These are phyloP conservation scores for Epithemia pelagica DNA, from an alignment of 108 stramenopile genomes.

Conservation along the genomic window DNA sequence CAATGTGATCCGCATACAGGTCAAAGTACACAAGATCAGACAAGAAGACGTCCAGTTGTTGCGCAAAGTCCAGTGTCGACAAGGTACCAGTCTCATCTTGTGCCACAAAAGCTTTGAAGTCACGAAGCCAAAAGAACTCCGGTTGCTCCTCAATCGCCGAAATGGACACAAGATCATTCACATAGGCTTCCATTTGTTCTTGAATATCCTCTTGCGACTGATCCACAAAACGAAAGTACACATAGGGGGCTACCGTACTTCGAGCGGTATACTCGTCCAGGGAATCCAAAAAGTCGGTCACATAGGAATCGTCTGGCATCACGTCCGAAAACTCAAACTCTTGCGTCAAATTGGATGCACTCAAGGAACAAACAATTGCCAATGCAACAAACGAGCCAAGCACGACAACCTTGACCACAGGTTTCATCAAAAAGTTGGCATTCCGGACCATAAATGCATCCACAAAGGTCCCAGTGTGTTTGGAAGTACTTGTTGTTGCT, in stretches of 20 bases:
- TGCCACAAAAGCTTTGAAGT: too few species aligned
- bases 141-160: slow-evolving; percentile 5
- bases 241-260: slow-evolving; percentile 2
- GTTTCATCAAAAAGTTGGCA: slow-evolving; percentile 15
- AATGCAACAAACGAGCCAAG: slow-evolving; percentile 13
- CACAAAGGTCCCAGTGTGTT: too few species aligned
- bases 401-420: slow-evolving; percentile 18
- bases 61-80: too few species aligned
- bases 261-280: slow-evolving; percentile 15
- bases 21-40: slow-evolving; percentile 3
- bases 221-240: slow-evolving; percentile 24
- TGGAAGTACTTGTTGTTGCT: not conserved
- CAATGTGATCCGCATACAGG: slow-evolving; percentile 14
- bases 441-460: too few species aligned
- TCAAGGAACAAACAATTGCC: slow-evolving; percentile 18
- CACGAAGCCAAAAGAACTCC: too few species aligned
- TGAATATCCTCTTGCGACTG: slow-evolving; percentile 13
- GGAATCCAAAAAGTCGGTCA: too few species aligned
- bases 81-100: too few species aligned
- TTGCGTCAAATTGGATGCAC: slow-evolving; percentile 9
- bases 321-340: too few species aligned
- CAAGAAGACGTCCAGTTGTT: slow-evolving; percentile 18
- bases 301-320: too few species aligned
- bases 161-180: slow-evolving; percentile 19
- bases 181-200: slow-evolving; percentile 17